Conservation (phyloP, 495 filamentous ascomycete genomes). For the Rhypophila decipiens region DNA sequence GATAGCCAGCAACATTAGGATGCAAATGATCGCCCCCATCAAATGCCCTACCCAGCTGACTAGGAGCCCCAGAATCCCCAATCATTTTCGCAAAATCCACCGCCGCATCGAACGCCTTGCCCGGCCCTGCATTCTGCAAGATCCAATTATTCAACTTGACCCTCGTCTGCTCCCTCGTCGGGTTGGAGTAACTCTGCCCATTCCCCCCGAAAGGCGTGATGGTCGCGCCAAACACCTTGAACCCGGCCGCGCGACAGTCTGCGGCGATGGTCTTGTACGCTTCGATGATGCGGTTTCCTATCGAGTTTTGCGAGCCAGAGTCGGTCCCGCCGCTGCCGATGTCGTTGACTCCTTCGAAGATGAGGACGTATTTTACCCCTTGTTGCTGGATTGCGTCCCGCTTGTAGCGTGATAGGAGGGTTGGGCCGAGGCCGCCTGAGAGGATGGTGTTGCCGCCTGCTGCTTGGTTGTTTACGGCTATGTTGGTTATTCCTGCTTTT, state of each 20-base stretch:
- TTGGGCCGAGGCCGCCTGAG: slow-evolving; percentile 56
- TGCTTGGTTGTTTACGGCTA: slow-evolving; percentile 64
- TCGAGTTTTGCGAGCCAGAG: slow-evolving; percentile 37
- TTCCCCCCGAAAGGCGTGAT: slow-evolving; percentile 59
- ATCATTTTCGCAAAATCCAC: slow-evolving; percentile 59
- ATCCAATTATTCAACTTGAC: slow-evolving; percentile 61
- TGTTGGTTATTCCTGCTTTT: slow-evolving; percentile 36
- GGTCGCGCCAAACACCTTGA: slow-evolving; percentile 57
- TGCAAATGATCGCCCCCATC: slow-evolving; percentile 68
- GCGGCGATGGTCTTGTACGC: slow-evolving; percentile 53
- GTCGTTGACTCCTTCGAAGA: slow-evolving; percentile 74
- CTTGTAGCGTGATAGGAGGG: slow-evolving; percentile 54
- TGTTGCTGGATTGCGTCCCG: slow-evolving; percentile 55
- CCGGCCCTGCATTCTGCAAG: slow-evolving; percentile 41
- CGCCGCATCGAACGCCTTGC: slow-evolving; percentile 47
- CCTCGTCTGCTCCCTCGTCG: slow-evolving; percentile 50
- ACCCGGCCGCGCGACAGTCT: slow-evolving; percentile 49
- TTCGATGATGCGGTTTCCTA: slow-evolving; percentile 46
- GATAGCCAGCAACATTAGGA: slow-evolving; percentile 59
- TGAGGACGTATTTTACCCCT: slow-evolving; percentile 55
- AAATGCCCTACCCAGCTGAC: slow-evolving; percentile 41
- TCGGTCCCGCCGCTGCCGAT: slow-evolving; percentile 47
- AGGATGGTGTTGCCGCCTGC: slow-evolving; percentile 67
- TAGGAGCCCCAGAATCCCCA: slow-evolving; percentile 41
- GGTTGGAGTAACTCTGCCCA: slow-evolving; percentile 47